These are phyloP conservation scores for Colletotrichum sp. DNA, from an alignment of 2,329 filamentous ascomycete species.

Conservation along the genomic window DNA sequence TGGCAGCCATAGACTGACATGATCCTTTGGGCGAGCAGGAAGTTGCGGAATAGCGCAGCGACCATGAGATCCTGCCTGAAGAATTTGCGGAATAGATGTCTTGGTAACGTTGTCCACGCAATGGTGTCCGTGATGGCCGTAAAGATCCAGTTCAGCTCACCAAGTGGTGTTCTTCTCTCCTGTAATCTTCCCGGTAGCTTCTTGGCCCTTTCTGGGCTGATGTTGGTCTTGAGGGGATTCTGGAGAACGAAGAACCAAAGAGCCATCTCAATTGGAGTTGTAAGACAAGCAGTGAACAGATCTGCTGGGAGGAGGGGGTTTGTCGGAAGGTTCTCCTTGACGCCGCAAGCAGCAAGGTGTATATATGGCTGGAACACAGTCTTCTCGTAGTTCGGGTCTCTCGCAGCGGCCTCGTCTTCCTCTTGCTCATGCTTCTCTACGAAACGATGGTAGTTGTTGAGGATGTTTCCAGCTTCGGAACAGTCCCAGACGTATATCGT, in stretches of 20 bases:
- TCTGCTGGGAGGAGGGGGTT: conserved; percentile 94
- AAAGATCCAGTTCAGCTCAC: conserved; percentile 99
- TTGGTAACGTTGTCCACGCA: conserved; percentile 93
- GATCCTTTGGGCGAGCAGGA: conserved; percentile 90
- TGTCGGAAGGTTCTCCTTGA: conserved; percentile 91
- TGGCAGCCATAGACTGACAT: conserved; percentile 98
- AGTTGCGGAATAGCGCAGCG: conserved; percentile 96
- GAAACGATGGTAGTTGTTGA: conserved; percentile 92
- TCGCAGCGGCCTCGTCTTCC: conserved; percentile 75
- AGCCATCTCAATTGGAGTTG: conserved; percentile 97
- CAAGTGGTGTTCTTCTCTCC: conserved; percentile 90
- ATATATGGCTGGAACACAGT: conserved; percentile 75
- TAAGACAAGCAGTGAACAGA: conserved; percentile 93
- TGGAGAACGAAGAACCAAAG: conserved; percentile 96
- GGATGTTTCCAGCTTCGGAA: conserved; percentile 93
- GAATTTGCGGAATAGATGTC: conserved; percentile 92
- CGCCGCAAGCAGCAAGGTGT: conserved; percentile 88
- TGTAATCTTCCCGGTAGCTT: conserved; percentile 91
- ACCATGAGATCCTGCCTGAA: conserved; percentile 99
- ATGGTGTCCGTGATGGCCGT: conserved; percentile 99
- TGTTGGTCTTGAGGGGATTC: conserved; percentile 73
- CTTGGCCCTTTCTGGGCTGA: conserved; percentile 83
- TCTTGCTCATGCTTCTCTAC: conserved; percentile 94
- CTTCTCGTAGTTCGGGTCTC: conserved; percentile 85
- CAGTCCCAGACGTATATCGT: conserved; percentile 98